Evolutionary conservation across 257 asterid species (phyloP).

Genomic region (Penstemon newberryi): DNA sequence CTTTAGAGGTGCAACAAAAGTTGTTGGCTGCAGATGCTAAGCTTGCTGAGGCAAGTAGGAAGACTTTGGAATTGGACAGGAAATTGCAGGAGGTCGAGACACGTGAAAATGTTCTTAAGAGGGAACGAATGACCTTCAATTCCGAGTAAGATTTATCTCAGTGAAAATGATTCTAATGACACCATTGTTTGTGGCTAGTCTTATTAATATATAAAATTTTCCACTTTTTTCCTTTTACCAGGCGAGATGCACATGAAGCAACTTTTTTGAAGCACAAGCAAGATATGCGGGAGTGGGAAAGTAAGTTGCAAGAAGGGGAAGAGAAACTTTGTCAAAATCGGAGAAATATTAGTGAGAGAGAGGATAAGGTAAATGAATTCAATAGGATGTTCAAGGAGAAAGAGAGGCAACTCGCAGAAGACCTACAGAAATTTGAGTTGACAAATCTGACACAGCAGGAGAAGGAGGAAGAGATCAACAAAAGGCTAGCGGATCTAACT

Average conservation of each 20-base stretch:
- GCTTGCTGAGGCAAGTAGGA: constrained; percentile 80
- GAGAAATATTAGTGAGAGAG: constrained; percentile 69
- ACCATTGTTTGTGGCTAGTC: neutral
- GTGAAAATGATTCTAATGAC: neutral
- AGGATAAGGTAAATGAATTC: constrained; percentile 56
- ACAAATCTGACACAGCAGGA: constrained; percentile 44
- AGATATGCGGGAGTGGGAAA: constrained; percentile 76
- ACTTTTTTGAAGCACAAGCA: constrained; percentile 58
- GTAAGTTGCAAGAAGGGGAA: constrained; percentile 83
- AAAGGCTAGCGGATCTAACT: constrained; percentile 48
- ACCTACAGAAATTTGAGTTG: constrained; percentile 48
- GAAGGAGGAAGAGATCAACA: constrained; percentile 60
- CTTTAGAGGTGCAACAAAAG: constrained; percentile 67
- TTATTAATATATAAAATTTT: neutral
- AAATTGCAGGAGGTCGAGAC: constrained; percentile 74
- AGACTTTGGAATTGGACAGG: constrained; percentile 74
- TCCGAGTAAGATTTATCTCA: constrained; percentile 60
- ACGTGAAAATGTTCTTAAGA: constrained; percentile 69
- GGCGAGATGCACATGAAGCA: constrained; percentile 77
- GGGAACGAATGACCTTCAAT: constrained; percentile 69
- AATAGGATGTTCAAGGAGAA: constrained; percentile 54
- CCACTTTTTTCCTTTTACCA: constrained; percentile 27
- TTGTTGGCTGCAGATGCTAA: constrained; percentile 74
- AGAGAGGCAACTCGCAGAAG: constrained; percentile 60
- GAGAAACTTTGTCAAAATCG: constrained; percentile 70